Evolutionary conservation across 2,329 filamentous ascomycete species (phyloP).

Genomic region (Tetracladium maxilliforme): DNA sequence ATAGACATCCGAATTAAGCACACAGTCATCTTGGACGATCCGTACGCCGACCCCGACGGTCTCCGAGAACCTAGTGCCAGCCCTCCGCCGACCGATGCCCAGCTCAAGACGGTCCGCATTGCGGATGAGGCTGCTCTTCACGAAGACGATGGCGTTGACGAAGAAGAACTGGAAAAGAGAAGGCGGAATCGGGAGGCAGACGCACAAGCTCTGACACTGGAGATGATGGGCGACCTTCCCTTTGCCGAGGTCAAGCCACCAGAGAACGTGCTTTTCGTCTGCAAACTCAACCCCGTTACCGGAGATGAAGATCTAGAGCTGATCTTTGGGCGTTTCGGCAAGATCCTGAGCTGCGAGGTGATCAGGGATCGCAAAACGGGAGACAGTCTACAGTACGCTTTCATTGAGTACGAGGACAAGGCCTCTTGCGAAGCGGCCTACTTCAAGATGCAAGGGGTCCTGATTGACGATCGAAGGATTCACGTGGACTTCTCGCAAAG

Average conservation of each 20-base stretch:
- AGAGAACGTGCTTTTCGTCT: conserved; percentile 94
- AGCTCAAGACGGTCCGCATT: conserved; percentile 83
- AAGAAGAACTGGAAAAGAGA: conserved; percentile 63
- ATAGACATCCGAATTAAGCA: conserved; percentile 94
- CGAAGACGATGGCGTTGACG: conserved; percentile 54
- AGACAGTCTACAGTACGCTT: conserved; percentile 92
- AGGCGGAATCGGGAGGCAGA: conserved; percentile 81
- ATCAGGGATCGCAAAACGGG: conserved; percentile 89
- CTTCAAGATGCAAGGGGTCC: conserved; percentile 95
- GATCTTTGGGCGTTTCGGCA: conserved; percentile 94
- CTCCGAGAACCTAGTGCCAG: conserved; percentile 66
- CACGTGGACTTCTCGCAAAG: conserved; percentile 98
- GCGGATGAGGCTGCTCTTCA: conserved; percentile 75
- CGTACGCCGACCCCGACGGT: conserved; percentile 68
- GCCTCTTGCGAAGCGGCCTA: conserved; percentile 88
- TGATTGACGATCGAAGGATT: conserved; percentile 94
- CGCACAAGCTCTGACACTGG: conserved; percentile 84
- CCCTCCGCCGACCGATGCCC: conserved; percentile 67
- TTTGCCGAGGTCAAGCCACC: conserved; percentile 96
- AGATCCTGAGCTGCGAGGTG: conserved; percentile 88
- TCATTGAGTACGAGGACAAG: conserved; percentile 92
- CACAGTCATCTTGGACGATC: conserved; percentile 83
- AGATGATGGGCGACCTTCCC: conserved; percentile 94
- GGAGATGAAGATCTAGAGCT: conserved; percentile 80
- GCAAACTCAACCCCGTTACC: conserved; percentile 95